These are phyloP conservation scores for Mycena floridula DNA, from an alignment of 768 basidiomycete genomes.

Conservation along the genomic window DNA sequence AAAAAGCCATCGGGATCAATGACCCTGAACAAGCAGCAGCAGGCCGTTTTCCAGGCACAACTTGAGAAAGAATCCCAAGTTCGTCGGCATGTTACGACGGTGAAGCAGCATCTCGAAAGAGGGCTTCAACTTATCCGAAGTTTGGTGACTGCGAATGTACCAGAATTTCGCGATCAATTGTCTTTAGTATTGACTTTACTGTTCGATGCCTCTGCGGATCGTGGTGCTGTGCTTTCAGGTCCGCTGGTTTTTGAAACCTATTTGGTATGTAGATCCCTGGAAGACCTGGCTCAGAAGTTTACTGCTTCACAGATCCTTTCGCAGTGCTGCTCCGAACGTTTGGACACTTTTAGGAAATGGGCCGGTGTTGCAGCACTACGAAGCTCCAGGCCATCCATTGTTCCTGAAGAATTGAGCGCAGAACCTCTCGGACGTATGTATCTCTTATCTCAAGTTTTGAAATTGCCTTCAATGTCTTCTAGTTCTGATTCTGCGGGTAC, in stretches of 20 bases:
- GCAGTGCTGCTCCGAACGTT: slow-evolving; percentile 64
- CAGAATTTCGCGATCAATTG: slow-evolving; percentile 52
- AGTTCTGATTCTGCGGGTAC: slow-evolving; percentile 79
- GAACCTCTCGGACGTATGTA: slow-evolving; percentile 63
- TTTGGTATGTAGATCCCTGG: slow-evolving; percentile 45
- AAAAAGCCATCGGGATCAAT: slow-evolving; percentile 54
- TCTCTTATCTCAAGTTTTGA: not conserved
- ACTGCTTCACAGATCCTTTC: slow-evolving; percentile 63
- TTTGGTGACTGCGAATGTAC: slow-evolving; percentile 43
- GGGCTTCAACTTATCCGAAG: slow-evolving; percentile 68
- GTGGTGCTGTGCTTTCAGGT: slow-evolving; percentile 59
- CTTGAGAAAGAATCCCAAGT: slow-evolving; percentile 71
- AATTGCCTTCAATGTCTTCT: slow-evolving; percentile 2
- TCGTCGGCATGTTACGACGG: slow-evolving; percentile 47
- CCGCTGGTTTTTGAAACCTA: slow-evolving; percentile 66
- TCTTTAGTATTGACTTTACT: slow-evolving; percentile 53
- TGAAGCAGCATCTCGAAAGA: slow-evolving; percentile 53
- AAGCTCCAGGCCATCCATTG: slow-evolving; percentile 52
- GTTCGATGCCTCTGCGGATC: slow-evolving; percentile 57
- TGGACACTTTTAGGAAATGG: slow-evolving; percentile 65
- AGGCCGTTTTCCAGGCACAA: slow-evolving; percentile 78
- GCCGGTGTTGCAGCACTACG: slow-evolving; percentile 82
- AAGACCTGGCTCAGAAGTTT: not conserved
- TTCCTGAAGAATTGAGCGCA: slow-evolving; percentile 67
- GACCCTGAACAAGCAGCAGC: slow-evolving; percentile 76